Percentiles rank a stretch among this genome's conserved stretches.
Conservation (phyloP, 2,329 filamentous ascomycete genomes). For the Chaetothyriales sp. region DNA sequence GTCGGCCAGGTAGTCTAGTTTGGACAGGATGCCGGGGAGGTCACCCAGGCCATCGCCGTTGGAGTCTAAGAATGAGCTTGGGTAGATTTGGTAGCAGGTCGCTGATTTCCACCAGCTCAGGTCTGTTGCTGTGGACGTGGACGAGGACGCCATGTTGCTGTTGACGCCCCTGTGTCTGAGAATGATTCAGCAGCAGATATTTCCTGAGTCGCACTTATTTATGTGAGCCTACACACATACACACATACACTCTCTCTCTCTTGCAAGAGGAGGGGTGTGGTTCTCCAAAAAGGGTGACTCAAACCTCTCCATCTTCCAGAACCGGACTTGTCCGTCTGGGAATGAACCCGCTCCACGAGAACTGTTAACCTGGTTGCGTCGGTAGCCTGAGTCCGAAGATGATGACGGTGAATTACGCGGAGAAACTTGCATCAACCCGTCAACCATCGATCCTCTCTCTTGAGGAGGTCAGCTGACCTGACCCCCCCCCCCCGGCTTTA, state of each 20-base stretch:
- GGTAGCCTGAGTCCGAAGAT: not conserved
- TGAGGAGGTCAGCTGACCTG: not conserved
- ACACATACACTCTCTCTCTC: too few species aligned
- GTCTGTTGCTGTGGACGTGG: not conserved
- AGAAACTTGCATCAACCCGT: not conserved
- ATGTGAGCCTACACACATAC: too few species aligned
- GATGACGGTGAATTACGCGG: not conserved
- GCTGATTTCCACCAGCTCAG: slow-evolving; percentile 26
- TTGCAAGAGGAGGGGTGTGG: not conserved
- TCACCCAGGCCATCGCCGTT: slow-evolving; percentile 21
- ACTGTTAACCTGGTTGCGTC: not conserved
- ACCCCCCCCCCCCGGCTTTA: too few species aligned
- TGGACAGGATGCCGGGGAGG: slow-evolving; percentile 17
- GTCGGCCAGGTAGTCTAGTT: slow-evolving; percentile 19
- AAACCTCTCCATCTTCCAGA: not conserved
- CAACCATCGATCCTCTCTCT: not conserved
- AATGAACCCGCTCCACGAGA: not conserved
- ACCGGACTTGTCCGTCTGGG: not conserved
- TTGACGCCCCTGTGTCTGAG: too few species aligned
- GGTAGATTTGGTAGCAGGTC: slow-evolving; percentile 20
- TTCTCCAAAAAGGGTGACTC: not conserved
- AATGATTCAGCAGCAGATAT: not conserved
- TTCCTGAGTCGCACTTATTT: not conserved
- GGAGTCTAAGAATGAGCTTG: slow-evolving; percentile 20
- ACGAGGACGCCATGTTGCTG: not conserved